Evolutionary conservation across 768 basidiomycete species (phyloP), one percentile per base, ranked within the genome.

Genomic region (Nidula microcarpa): DNA sequence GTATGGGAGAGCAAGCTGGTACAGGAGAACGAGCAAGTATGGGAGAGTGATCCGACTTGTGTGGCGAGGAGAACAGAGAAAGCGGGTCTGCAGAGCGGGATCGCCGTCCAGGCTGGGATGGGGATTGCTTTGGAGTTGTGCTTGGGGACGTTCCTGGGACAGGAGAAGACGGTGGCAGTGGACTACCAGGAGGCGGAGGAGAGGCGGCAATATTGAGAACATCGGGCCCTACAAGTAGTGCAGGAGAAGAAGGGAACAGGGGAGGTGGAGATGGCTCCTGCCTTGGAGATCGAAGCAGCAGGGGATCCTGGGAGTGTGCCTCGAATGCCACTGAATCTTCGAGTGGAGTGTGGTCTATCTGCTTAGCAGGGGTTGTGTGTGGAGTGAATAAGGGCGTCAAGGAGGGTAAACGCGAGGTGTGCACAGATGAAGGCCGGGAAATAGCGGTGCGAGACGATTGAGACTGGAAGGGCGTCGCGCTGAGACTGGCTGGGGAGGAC

Each of bases 81-180:
- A 52, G 54, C 49, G 53, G 61, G 44, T 60, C 59, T 10, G 23
- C 37, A 6, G 65, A 67, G 14, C 34, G 59, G 13, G 59, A 60
- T 14, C 48, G 48, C 48, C 53, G 53, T 11, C 34, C 9, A 11
- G 5, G 47, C n/a, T 8, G 23, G 23, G 44, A 10, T n/a, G 44
- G 44, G 14, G 44, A 46, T n/a, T 11, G 10, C n/a, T 30, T 11
- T n/a, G 44, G 14, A 18, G 14, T 30, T 8, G 52, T 48, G 51
- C 2, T 13, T 41, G 39, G 39, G 11, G 39, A 41, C 13, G 5
- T 41, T 17, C 16, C 16, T 41, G 39, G 5, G 39, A 3, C 5
- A 13, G 11, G 39, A 41, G 39, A 41, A 41, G 39, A 13, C 11
- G 39, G 5, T 17, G 39, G 16, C 39, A 41, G 39, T 17, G 39